Evolutionary conservation across 768 basidiomycete species (phyloP), one percentile per base, ranked within the genome.

Genomic region (Auricularia sp.): DNA sequence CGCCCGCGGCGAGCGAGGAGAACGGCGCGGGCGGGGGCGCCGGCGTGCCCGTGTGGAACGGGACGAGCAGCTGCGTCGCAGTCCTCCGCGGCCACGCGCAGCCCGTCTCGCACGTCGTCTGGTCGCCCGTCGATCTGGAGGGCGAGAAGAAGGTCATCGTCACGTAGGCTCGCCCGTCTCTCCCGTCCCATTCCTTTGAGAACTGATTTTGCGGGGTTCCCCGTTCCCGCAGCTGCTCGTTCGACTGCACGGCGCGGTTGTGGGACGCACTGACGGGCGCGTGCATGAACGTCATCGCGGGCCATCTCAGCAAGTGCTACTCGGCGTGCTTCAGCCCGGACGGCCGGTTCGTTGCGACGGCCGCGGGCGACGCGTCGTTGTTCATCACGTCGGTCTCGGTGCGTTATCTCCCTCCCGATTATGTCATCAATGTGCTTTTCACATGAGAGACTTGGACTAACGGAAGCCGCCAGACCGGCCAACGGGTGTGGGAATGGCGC

Each of bases 231-330:
- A 93, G 90, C 6, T 83, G 87, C 10, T 92, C 91, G 5, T 92
- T 92, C 71, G 94, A 96, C 71, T 78, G 79, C n/a, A 90, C 91
- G 1, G 83, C 89, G 3, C 84, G 90, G 54, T 68, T 96, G 37
- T 96, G 93, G 93, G 89, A 94, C 73, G 83, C 86, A 3, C 80
- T 82, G 54, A 87, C 87, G 0, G 92, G 92, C 35, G 80, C 84
- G 51, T 94, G 92, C 72, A 73, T 92, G 44, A 80, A 85, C 67
- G 79, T 86, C 21, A 88, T 96, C 70, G 73, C 75, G 5, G 89
- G 92, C 67, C 90, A 93, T 75, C 83, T 77, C 67, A 81, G 82
- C 39, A 82, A 86, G 29, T 83, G 94, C 45, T 94, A 88, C 73
- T 82, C 89, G 1, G 71, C 94, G 36, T 77, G 84, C 5, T 92